Conservation (phyloP, 1,284 basidiomycete species). For the Entoloma clypeatum region DNA sequence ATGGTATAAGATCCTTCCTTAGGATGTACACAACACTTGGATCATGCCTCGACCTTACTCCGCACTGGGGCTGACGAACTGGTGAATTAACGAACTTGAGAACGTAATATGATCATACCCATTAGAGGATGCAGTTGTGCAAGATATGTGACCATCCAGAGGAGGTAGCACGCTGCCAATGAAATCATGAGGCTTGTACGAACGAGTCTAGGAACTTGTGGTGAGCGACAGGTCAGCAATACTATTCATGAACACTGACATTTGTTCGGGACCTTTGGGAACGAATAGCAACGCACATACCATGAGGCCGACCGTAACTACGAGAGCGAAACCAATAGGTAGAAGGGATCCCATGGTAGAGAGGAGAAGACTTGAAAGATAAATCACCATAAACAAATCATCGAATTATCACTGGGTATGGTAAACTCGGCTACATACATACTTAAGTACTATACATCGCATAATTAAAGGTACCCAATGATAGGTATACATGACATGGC, state of each 20-base stretch:
- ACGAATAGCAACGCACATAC: constrained; percentile 62
- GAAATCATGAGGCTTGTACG: constrained; percentile 77
- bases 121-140: constrained; percentile 89
- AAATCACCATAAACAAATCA: too few species aligned
- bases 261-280: constrained; percentile 85
- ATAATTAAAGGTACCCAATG: background rate
- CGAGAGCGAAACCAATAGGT: constrained; percentile 52
- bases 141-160: constrained; percentile 94
- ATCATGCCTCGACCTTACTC: constrained; percentile 14
- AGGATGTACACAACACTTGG: background rate
- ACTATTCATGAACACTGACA: constrained; percentile 49
- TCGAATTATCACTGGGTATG: too few species aligned
- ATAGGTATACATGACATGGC: too few species aligned
- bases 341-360: constrained; percentile 49
- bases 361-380: constrained; percentile 4
- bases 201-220: constrained; percentile 59
- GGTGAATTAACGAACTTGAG: background rate
- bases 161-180: constrained; percentile 80
- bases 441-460: too few species aligned
- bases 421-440: too few species aligned
- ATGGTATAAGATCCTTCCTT: constrained; percentile 28
- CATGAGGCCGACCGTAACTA: constrained; percentile 62
- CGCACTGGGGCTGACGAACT: constrained; percentile 12
- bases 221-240: constrained; percentile 1
- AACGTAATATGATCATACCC: constrained; percentile 45